Evolutionary conservation across 345 rosid genomes (phyloP).

Genomic region (Gossypium ekmanianum): DNA sequence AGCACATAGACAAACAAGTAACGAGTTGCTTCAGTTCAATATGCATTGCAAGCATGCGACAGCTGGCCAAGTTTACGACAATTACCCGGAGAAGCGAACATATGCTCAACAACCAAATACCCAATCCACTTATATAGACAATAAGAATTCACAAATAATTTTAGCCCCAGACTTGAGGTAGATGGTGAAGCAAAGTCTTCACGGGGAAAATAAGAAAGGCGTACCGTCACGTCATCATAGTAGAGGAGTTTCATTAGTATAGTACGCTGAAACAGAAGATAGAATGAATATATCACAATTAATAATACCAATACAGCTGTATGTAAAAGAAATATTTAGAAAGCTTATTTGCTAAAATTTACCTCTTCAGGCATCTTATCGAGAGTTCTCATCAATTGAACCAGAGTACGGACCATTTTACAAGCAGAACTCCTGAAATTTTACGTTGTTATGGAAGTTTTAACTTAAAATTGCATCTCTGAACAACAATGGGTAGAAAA

Average conservation of each 20-base stretch:
- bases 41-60: constrained; percentile 8
- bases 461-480: neutral
- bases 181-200: neutral
- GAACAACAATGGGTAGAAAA: neutral
- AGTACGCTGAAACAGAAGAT: constrained; percentile 66
- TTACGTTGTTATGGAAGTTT: neutral
- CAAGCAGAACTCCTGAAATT: constrained; percentile 85
- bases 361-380: constrained; percentile 97
- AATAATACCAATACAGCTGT: constrained; percentile 5
- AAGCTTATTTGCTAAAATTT: constrained; percentile 14
- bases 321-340: neutral
- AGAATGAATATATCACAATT: constrained; percentile 14
- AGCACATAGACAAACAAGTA: neutral
- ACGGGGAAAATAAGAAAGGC: constrained; percentile 22
- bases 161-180: neutral
- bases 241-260: constrained; percentile 94
- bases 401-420: constrained; percentile 89
- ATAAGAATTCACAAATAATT: constrained; percentile 6
- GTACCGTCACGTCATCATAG: constrained; percentile 94
- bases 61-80: neutral
- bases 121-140: neutral
- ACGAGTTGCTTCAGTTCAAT: neutral
- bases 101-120: neutral
- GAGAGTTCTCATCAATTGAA: constrained; percentile 94
- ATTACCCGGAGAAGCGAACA: neutral